Conservation (phyloP, 192 early-diverging fungal genomes). For the Coemansia sp. region DNA sequence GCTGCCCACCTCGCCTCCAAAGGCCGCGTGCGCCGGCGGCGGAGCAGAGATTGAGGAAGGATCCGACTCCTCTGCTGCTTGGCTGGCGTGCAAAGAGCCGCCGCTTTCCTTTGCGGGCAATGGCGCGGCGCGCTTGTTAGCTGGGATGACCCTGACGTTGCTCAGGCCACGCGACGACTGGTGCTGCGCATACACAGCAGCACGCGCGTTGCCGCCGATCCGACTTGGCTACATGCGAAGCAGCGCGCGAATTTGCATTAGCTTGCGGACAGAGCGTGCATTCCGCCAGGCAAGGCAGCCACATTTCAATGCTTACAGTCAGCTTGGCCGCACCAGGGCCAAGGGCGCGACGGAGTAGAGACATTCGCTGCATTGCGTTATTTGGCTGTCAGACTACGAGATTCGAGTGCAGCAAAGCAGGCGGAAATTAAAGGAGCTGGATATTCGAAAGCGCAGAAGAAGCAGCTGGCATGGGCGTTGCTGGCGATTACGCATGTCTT, state of each 20-base stretch:
- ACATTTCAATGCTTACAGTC: background rate
- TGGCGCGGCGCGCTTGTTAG: background rate
- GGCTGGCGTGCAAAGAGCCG: background rate
- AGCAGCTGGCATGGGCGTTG: too few species aligned
- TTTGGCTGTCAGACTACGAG: background rate
- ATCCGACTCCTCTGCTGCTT: background rate
- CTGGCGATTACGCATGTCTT: too few species aligned
- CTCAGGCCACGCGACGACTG: background rate
- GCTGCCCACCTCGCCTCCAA: background rate
- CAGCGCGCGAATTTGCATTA: background rate
- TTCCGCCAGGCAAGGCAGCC: background rate
- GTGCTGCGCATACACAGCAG: background rate
- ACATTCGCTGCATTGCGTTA: background rate
- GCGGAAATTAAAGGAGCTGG: too few species aligned
- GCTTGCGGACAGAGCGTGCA: background rate
- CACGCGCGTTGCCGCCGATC: background rate
- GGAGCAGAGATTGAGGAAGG: background rate
- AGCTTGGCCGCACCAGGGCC: background rate
- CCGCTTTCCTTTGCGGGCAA: background rate
- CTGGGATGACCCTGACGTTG: constrained; percentile 8
- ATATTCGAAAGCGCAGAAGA: background rate
- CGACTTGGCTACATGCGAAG: background rate
- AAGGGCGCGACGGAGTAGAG: background rate
- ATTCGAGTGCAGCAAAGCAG: too few species aligned
- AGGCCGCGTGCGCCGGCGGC: constrained; percentile 1